Evolutionary conservation across 1,284 basidiomycete genomes (phyloP).

Genomic region (Filobasidium uniguttulatum): DNA sequence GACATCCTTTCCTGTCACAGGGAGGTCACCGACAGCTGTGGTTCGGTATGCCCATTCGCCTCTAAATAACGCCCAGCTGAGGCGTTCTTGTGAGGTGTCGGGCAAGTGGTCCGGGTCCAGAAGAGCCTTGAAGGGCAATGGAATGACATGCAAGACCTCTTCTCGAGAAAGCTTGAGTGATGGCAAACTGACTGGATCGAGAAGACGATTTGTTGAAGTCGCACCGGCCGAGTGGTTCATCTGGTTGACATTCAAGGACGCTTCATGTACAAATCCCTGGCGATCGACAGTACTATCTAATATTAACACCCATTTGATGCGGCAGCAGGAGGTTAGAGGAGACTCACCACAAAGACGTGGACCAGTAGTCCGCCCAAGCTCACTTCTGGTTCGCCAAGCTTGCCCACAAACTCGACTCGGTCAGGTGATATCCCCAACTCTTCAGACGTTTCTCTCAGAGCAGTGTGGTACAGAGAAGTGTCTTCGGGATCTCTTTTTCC

Average conservation of each 20-base stretch:
- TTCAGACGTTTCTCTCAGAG: slow-evolving; percentile 57
- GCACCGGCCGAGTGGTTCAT: too few species aligned
- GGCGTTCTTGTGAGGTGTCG: slow-evolving; percentile 27
- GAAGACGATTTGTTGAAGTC: slow-evolving; percentile 41
- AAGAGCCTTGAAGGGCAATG: slow-evolving; percentile 49
- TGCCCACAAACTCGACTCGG: slow-evolving; percentile 52
- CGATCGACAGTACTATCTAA: too few species aligned
- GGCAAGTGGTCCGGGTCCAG: slow-evolving; percentile 29
- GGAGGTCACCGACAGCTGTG: slow-evolving; percentile 53
- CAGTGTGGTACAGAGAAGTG: slow-evolving; percentile 44
- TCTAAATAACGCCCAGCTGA: slow-evolving; percentile 47
- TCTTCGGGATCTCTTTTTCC: slow-evolving; percentile 54
- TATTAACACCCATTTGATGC: too few species aligned
- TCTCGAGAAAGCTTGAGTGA: slow-evolving; percentile 44
- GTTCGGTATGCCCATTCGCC: slow-evolving; percentile 49
- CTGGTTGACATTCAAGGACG: too few species aligned
- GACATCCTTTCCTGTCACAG: not conserved
- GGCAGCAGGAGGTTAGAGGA: too few species aligned
- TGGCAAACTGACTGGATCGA: slow-evolving; percentile 49
- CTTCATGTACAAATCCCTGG: too few species aligned
- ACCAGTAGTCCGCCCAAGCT: slow-evolving; percentile 51
- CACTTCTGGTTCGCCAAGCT: slow-evolving; percentile 48
- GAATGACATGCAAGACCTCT: slow-evolving; percentile 57
- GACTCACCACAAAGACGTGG: slow-evolving; percentile 58
- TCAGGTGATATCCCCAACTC: slow-evolving; percentile 50